Conservation (phyloP, 2,329 filamentous ascomycete species). For the Curvularia sp. region DNA sequence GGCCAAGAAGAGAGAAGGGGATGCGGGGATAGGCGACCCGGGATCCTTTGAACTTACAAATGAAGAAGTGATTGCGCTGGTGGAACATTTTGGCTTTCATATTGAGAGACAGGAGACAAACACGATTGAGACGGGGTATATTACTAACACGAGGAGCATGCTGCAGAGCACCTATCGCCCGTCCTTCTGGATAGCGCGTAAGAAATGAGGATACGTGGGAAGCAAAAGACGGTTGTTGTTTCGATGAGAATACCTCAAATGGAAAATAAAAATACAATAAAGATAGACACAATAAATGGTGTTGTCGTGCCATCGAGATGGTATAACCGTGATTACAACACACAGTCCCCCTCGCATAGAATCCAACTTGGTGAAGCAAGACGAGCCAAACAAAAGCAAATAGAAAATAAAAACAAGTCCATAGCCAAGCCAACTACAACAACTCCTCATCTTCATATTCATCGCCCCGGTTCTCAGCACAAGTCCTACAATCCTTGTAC, state of each 20-base stretch:
- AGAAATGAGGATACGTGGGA: slow-evolving; percentile 49
- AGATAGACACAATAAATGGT: neutral
- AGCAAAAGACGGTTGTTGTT: neutral
- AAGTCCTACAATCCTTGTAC: slow-evolving; percentile 38
- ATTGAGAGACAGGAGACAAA: slow-evolving; percentile 67
- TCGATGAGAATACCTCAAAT: neutral
- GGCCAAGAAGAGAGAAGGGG: slow-evolving; percentile 22
- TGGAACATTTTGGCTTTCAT: slow-evolving; percentile 77
- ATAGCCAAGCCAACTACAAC: neutral
- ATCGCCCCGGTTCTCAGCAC: slow-evolving; percentile 27
- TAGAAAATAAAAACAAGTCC: neutral
- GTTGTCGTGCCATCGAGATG: too few species aligned
- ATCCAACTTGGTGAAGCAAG: neutral
- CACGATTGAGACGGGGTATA: slow-evolving; percentile 77
- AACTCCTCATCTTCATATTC: slow-evolving; percentile 15
- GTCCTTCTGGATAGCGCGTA: slow-evolving; percentile 85
- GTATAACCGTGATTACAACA: too few species aligned
- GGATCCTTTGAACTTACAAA: slow-evolving; percentile 90
- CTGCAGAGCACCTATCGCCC: slow-evolving; percentile 81
- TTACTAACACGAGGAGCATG: slow-evolving; percentile 85
- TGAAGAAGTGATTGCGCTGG: slow-evolving; percentile 81
- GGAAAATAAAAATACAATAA: neutral
- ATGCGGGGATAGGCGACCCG: slow-evolving; percentile 78
- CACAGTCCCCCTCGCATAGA: too few species aligned
- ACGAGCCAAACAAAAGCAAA: neutral